phyloP scores from a whole-genome alignment of 2,329 filamentous ascomycete genomes.

The Didymella sp. region DNA sequence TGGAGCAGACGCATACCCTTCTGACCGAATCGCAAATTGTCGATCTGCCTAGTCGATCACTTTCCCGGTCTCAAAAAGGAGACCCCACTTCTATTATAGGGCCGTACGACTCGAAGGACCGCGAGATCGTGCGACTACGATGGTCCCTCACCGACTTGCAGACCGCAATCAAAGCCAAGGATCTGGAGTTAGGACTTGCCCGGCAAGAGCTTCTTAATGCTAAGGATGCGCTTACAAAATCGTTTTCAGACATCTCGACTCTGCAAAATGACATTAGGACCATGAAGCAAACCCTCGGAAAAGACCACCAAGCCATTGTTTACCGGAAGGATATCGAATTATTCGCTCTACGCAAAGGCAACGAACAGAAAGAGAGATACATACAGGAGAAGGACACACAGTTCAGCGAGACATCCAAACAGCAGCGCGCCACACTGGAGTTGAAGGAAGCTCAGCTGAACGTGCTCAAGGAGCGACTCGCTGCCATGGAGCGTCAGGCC shows the following conservation, averaged over 20 bases:
- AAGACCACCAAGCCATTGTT: slow-evolving; percentile 43
- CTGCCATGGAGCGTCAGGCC: slow-evolving; percentile 33
- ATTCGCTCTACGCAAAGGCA: slow-evolving; percentile 46
- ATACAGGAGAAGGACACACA: slow-evolving; percentile 41
- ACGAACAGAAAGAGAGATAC: slow-evolving; percentile 45
- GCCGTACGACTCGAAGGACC: slow-evolving; percentile 31
- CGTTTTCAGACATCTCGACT: slow-evolving; percentile 38
- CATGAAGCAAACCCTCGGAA: slow-evolving; percentile 39
- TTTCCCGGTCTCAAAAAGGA: slow-evolving; percentile 14
- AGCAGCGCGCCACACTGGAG: slow-evolving; percentile 38
- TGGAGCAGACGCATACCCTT: slow-evolving; percentile 28
- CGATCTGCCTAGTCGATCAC: slow-evolving; percentile 13
- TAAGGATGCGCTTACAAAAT: slow-evolving; percentile 39
- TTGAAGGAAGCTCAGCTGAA: slow-evolving; percentile 42
- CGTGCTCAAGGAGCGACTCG: slow-evolving; percentile 39
- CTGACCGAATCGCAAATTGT: slow-evolving; percentile 28
- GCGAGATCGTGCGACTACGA: slow-evolving; percentile 41
- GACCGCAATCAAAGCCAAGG: slow-evolving; percentile 37
- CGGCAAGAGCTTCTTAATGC: slow-evolving; percentile 39
- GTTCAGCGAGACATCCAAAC: slow-evolving; percentile 34
- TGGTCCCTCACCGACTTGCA: slow-evolving; percentile 34
- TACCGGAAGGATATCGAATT: slow-evolving; percentile 49
- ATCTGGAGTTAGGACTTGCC: slow-evolving; percentile 33
- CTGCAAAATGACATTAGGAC: slow-evolving; percentile 43
- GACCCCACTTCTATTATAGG: slow-evolving; percentile 18